phyloP scores from a whole-genome alignment of 2,329 filamentous ascomycete species.

The Monosporascus sp. region DNA sequence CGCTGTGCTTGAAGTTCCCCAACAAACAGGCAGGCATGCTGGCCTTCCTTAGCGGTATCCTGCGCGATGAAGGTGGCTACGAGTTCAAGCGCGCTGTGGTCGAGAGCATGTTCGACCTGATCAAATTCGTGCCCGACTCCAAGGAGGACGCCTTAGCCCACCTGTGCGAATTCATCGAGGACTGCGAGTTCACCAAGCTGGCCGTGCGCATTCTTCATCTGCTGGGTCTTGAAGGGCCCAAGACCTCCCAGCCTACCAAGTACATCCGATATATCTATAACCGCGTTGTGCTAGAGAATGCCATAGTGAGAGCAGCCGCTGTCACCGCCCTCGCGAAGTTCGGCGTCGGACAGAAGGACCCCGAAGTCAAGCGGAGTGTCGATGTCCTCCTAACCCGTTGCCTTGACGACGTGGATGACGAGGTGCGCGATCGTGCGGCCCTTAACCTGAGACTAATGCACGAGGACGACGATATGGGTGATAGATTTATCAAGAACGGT shows the following conservation, averaged over 20 bases:
- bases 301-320: constrained; percentile 88
- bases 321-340: constrained; percentile 97
- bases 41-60: constrained; percentile 91
- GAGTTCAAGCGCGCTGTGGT: constrained; percentile 98
- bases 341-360: constrained; percentile 91
- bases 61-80: constrained; percentile 94
- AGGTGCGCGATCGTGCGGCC: constrained; percentile 92
- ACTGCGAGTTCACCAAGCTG: constrained; percentile 98
- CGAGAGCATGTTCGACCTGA: constrained; percentile 98
- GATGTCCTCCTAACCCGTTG: constrained; percentile 88
- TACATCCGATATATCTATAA: constrained; percentile 99
- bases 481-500: constrained; percentile 91
- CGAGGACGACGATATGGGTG: constrained; percentile 81
- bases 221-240: constrained; percentile 88
- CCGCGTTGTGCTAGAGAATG: constrained; percentile 93
- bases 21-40: constrained; percentile 98
- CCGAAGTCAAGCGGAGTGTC: constrained; percentile 94
- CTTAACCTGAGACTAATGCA: constrained; percentile 89
- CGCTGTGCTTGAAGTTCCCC: constrained; percentile 94
- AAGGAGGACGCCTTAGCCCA: constrained; percentile 82
- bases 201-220: constrained; percentile 93
- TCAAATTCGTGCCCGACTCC: constrained; percentile 94
- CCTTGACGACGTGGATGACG: constrained; percentile 94
- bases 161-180: constrained; percentile 97
- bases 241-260: constrained; percentile 93